Base-by-base conservation (phyloP, 2,329 filamentous ascomycete genomes). In the Stromatinia cepivora region DNA sequence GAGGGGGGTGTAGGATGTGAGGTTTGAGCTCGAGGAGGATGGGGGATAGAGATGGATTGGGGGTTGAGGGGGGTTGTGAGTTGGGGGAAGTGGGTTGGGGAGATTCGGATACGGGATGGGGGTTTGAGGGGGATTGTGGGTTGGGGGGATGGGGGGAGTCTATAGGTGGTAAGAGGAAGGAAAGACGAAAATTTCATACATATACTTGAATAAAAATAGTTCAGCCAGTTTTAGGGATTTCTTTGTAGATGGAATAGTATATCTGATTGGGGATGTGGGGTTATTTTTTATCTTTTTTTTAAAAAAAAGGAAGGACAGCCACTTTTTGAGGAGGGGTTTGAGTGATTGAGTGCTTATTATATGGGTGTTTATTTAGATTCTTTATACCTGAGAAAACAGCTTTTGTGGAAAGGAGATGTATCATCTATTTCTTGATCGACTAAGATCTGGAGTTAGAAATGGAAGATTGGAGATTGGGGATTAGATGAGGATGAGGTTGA, bases 61-160 rank as follows among this genome's bases (percentile, higher is more conserved):
- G 53, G n/a, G n/a, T n/a, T n/a, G n/a, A 34, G 17, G 45, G 45
- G 53, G 64, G 67, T 45, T 62, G 54, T 70, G 69, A 68, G 70
- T 42, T 22, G 61, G 11, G 61, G 46, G 31, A 10, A 31, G 22
- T 45, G 61, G 61, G 46, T 72, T 57, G 69, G 57, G 72, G 70
- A 53, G 50, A n/a, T n/a, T n/a, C n/a, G n/a, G 50, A 53, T n/a
- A 17, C 50, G 50, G 50, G 25, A 25, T 53, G 25, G n/a, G 50
- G 50, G 28, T 5, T n/a, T n/a, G 50, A 17, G 50, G 50, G 50
- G 25, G 28, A 15, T 53, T 53, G 15, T 28, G 50, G 25, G 50
- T 53, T 11, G 25, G 50, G 25, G n/a, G 50, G 6, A 20, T 13
- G 7, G 8, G 8, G 52, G 25, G 15, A 31, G 13, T 15, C 15